Conservation (phyloP, 176 grass and related monocot genomes). For the Typha latifolia region DNA sequence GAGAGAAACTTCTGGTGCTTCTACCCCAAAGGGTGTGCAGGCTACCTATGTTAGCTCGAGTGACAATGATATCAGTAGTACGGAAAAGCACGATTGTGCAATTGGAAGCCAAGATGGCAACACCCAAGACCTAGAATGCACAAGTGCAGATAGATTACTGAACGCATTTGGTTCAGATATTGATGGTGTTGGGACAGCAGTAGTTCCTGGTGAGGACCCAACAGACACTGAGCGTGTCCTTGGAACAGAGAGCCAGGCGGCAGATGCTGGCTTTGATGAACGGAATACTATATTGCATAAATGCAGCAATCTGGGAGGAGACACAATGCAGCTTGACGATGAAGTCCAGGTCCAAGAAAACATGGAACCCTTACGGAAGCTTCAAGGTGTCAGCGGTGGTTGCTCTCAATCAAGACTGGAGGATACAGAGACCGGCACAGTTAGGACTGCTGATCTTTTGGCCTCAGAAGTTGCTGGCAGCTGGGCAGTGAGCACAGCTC, state of each 20-base stretch:
- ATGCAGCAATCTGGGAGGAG: constrained; percentile 55
- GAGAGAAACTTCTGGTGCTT: constrained; percentile 41
- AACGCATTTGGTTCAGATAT: constrained; percentile 33
- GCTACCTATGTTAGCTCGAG: constrained; percentile 32
- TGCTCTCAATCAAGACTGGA: constrained; percentile 35
- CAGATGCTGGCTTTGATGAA: constrained; percentile 32
- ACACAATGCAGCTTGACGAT: constrained; percentile 78
- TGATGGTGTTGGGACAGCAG: constrained; percentile 25
- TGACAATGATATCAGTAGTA: constrained; percentile 43
- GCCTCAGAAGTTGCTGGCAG: constrained; percentile 87
- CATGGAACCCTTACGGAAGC: constrained; percentile 24
- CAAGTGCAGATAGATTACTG: constrained; percentile 34
- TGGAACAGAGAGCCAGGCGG: constrained; percentile 63
- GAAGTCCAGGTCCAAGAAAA: constrained; percentile 24
- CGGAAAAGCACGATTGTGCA: constrained; percentile 42
- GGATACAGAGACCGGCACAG: constrained; percentile 36
- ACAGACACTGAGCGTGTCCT: constrained; percentile 61
- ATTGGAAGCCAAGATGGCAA: constrained; percentile 35
- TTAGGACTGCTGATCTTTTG: constrained; percentile 73
- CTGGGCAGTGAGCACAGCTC: constrained; percentile 75
- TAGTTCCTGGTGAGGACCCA: constrained; percentile 39
- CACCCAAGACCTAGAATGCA: constrained; percentile 65
- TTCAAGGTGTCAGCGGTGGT: constrained; percentile 10
- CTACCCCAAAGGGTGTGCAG: constrained; percentile 35
- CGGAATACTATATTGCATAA: constrained; percentile 30